These are phyloP conservation scores for Trichophyton simii DNA, from an alignment of 2,329 filamentous ascomycete genomes.

Conservation along the genomic window DNA sequence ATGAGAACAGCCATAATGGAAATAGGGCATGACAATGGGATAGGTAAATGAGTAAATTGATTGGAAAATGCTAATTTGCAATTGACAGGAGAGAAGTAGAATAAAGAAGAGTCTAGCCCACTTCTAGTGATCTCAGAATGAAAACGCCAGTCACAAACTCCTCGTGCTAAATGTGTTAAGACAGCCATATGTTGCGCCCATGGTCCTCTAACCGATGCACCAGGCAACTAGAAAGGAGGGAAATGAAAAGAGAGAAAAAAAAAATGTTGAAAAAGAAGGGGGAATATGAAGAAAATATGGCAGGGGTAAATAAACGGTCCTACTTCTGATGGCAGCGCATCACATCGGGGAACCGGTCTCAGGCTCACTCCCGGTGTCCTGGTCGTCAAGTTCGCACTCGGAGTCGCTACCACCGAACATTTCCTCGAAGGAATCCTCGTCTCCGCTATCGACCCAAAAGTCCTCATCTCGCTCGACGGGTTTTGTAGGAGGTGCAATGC, in stretches of 20 bases:
- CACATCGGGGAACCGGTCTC: constrained; percentile 7
- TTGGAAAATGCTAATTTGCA: background rate
- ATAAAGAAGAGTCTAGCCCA: background rate
- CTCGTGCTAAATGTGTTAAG: constrained; percentile 1
- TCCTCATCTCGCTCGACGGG: constrained; percentile 44
- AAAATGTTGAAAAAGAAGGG: background rate
- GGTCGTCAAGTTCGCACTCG: constrained; percentile 29
- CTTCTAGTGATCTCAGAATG: background rate
- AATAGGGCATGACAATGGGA: background rate
- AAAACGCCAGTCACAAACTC: background rate
- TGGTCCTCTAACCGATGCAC: background rate
- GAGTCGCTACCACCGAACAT: constrained; percentile 65
- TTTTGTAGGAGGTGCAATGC: constrained; percentile 18
- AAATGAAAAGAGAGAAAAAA: background rate
- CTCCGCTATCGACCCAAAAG: constrained; percentile 67
- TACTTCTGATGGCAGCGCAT: background rate
- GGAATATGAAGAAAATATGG: background rate
- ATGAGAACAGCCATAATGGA: too few species aligned
- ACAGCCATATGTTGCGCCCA: constrained; percentile 1
- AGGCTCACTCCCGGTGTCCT: constrained; percentile 43
- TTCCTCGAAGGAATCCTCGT: constrained; percentile 54
- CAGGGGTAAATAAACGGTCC: background rate
- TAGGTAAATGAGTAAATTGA: background rate
- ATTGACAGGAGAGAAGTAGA: background rate
- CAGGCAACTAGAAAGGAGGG: background rate